Conservation (phyloP, 2,329 filamentous ascomycete species). For the Hymenoscyphus linearis region DNA sequence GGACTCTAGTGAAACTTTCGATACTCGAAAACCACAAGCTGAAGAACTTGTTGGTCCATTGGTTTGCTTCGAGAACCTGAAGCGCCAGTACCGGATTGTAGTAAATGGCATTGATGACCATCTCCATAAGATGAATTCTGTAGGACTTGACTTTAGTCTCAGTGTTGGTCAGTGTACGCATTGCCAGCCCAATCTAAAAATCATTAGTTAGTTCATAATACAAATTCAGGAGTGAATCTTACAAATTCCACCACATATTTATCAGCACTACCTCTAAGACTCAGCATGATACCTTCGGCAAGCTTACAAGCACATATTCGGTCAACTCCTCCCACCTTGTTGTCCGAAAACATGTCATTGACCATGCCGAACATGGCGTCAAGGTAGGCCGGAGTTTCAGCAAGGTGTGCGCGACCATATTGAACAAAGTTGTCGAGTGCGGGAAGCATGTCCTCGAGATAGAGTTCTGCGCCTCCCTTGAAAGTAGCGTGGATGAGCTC, state of each 20-base stretch:
- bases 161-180: conserved; percentile 69
- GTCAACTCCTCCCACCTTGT: conserved; percentile 89
- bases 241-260: conserved; percentile 78
- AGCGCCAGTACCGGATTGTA: conserved; percentile 88
- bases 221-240: conserved; percentile 4
- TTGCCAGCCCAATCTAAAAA: conserved; percentile 66
- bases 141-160: conserved; percentile 89
- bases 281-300: conserved; percentile 95
- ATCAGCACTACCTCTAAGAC: conserved; percentile 82
- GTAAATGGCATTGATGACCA: conserved; percentile 97
- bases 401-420: conserved; percentile 75
- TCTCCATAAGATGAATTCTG: conserved; percentile 94
- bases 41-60: conserved; percentile 99
- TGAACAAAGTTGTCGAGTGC: conserved; percentile 97
- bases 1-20: conserved; percentile 84
- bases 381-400: conserved; percentile 80
- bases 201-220: conserved; percentile 11
- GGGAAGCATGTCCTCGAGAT: conserved; percentile 97
- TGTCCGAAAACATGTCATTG: conserved; percentile 86
- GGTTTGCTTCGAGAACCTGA: conserved; percentile 81
- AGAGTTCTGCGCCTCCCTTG: conserved; percentile 93
- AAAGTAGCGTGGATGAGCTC: conserved; percentile 95
- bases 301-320: conserved; percentile 97
- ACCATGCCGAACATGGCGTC: conserved; percentile 92
- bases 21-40: conserved; percentile 97